Percentiles rank a stretch among this genome's conserved stretches.
These are phyloP conservation scores for Clausena lansium DNA, from an alignment of 345 rosid species.

Conservation along the genomic window DNA sequence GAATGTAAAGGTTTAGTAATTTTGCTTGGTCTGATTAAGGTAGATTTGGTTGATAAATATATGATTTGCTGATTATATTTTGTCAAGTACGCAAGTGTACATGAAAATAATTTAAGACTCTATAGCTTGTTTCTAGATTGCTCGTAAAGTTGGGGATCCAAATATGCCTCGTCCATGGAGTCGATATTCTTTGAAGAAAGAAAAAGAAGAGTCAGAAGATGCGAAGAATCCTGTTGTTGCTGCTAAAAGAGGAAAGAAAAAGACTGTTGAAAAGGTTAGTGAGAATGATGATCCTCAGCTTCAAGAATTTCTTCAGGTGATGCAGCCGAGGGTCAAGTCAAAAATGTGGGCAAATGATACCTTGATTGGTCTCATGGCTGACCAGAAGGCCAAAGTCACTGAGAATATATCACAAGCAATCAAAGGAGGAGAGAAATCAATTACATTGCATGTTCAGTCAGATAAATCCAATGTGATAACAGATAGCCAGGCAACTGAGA, in stretches of 20 bases:
- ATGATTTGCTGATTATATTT: background rate
- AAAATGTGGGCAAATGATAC: constrained; percentile 83
- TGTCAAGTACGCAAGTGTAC: background rate
- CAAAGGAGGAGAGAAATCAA: constrained; percentile 29
- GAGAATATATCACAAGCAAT: constrained; percentile 24
- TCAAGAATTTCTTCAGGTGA: constrained; percentile 76
- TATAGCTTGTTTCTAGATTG: constrained; percentile 47
- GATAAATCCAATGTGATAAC: constrained; percentile 19
- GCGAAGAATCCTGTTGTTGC: constrained; percentile 16
- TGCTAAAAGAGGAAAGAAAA: constrained; percentile 32
- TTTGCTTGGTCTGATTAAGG: background rate
- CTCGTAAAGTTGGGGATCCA: constrained; percentile 66
- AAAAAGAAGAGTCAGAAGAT: constrained; percentile 27
- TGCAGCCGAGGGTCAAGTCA: constrained; percentile 70
- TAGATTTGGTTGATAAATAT: background rate
- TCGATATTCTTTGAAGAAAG: constrained; percentile 58
- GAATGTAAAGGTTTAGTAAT: background rate
- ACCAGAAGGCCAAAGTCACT: constrained; percentile 19
- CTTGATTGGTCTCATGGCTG: constrained; percentile 32
- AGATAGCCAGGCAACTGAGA: constrained; percentile 31
- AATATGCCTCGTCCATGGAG: constrained; percentile 85
- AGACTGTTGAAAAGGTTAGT: constrained; percentile 25
- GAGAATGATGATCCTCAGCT: constrained; percentile 46
- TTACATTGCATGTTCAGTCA: constrained; percentile 23
- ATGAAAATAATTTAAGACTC: background rate